Conservation (phyloP, 164 flowering plant genomes). For the Chloranthus sessilifolius region DNA sequence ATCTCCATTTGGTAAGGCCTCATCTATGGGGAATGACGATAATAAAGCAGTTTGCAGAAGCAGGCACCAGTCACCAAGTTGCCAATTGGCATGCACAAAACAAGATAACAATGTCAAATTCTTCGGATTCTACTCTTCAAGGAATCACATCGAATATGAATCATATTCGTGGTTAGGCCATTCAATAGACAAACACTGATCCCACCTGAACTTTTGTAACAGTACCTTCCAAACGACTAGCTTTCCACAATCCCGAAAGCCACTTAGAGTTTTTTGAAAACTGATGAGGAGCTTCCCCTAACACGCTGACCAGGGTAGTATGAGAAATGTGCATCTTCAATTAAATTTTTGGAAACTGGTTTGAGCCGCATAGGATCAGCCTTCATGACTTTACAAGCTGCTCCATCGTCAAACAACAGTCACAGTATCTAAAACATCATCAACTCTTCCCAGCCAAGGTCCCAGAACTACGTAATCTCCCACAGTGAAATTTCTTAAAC, state of each 20-base stretch:
- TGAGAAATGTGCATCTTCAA: slow-evolving; percentile 80
- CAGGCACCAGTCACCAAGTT: slow-evolving; percentile 94
- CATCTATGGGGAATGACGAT: slow-evolving; percentile 28
- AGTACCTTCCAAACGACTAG: slow-evolving; percentile 71
- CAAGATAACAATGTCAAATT: slow-evolving; percentile 72
- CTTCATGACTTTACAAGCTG: slow-evolving; percentile 75
- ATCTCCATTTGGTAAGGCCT: slow-evolving; percentile 23
- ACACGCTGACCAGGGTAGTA: slow-evolving; percentile 97
- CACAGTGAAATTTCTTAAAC: slow-evolving; percentile 70
- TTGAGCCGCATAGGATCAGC: slow-evolving; percentile 77
- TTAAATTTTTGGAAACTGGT: slow-evolving; percentile 53
- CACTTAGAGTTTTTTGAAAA: slow-evolving; percentile 81
- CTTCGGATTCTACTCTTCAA: slow-evolving; percentile 87
- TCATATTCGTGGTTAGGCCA: slow-evolving; percentile 78
- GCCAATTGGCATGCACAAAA: slow-evolving; percentile 92
- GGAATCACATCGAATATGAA: slow-evolving; percentile 63
- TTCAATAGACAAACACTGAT: slow-evolving; percentile 84
- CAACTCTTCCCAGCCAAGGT: slow-evolving; percentile 94
- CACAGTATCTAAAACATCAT: slow-evolving; percentile 87
- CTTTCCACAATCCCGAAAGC: slow-evolving; percentile 87
- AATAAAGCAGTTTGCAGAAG: slow-evolving; percentile 38
- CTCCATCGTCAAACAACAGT: slow-evolving; percentile 88
- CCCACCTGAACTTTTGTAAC: slow-evolving; percentile 81
- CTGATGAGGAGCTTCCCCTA: slow-evolving; percentile 69
- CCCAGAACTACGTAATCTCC: slow-evolving; percentile 94